phyloP scores from a whole-genome alignment of 2,329 filamentous ascomycete genomes.

The Lasiodiplodia sp. region DNA sequence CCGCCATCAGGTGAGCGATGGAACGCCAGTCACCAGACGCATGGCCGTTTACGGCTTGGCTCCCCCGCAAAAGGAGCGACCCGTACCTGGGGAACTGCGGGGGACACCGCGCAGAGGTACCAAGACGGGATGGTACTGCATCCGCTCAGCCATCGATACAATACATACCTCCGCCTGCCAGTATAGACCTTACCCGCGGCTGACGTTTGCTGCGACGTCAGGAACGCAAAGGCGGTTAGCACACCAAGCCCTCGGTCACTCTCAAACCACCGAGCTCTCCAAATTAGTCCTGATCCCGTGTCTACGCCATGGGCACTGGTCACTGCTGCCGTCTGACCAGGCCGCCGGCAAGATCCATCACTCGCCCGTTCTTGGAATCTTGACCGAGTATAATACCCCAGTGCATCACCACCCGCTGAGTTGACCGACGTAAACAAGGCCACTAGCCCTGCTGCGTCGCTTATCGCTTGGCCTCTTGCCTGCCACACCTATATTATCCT shows the following conservation, averaged over 20 bases:
- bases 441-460: not conserved
- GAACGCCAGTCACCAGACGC: slow-evolving; percentile 1
- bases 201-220: not conserved
- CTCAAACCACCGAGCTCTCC: slow-evolving; percentile 9
- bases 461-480: slow-evolving; percentile 10
- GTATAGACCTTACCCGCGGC: too few species aligned
- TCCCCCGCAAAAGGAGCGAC: slow-evolving; percentile 2
- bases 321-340: not conserved
- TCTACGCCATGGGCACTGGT: not conserved
- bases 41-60: not conserved
- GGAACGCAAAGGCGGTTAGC: not conserved
- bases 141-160: not conserved
- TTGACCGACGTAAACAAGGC: not conserved
- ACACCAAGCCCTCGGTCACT: slow-evolving; percentile 2
- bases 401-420: not conserved
- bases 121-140: not conserved
- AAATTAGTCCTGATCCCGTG: not conserved
- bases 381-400: slow-evolving; percentile 2
- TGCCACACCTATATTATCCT: not conserved
- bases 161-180: not conserved
- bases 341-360: not conserved
- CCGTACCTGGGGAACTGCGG: slow-evolving; percentile 18
- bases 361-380: not conserved
- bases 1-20: slow-evolving; percentile 1
- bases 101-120: not conserved